phyloP scores from a whole-genome alignment of 2,329 filamentous ascomycete species.

The Dactylonectria macrodidyma region DNA sequence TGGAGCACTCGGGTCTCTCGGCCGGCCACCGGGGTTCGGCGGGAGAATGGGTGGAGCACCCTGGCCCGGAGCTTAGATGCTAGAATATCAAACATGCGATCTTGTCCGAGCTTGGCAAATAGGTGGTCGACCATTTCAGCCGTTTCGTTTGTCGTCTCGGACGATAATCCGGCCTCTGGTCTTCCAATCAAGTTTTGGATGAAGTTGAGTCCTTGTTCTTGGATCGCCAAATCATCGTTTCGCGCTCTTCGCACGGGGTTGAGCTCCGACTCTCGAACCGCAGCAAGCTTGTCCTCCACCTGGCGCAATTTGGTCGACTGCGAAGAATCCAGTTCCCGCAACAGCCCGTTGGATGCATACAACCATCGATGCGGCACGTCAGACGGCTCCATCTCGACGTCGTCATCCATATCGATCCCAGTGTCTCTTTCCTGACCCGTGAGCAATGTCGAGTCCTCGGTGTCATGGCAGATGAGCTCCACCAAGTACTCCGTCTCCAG shows the following conservation, averaged over 20 bases:
- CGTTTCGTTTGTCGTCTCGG: slow-evolving; percentile 66
- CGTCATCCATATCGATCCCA: slow-evolving; percentile 67
- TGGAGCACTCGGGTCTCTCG: slow-evolving; percentile 67
- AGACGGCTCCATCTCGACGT: slow-evolving; percentile 69
- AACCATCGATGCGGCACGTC: slow-evolving; percentile 61
- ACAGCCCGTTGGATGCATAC: slow-evolving; percentile 50
- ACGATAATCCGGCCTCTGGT: slow-evolving; percentile 61
- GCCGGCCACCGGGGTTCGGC: slow-evolving; percentile 53
- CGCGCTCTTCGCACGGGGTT: slow-evolving; percentile 78
- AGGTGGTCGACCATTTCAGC: slow-evolving; percentile 88
- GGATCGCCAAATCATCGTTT: slow-evolving; percentile 85
- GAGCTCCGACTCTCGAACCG: slow-evolving; percentile 76
- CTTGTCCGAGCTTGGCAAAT: slow-evolving; percentile 81
- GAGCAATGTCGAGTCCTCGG: slow-evolving; percentile 66
- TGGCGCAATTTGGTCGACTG: slow-evolving; percentile 62
- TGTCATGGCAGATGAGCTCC: slow-evolving; percentile 79
- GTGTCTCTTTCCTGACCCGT: slow-evolving; percentile 50
- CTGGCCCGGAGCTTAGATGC: slow-evolving; percentile 81
- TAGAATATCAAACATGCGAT: slow-evolving; percentile 85
- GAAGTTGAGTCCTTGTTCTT: slow-evolving; percentile 92
- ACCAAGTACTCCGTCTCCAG: slow-evolving; percentile 86
- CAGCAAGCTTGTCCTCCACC: slow-evolving; percentile 65
- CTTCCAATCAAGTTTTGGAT: slow-evolving; percentile 90
- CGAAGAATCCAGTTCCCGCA: slow-evolving; percentile 53
- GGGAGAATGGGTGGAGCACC: slow-evolving; percentile 67